A percentile compares a stretch with the other conserved stretches of the same genome.
These are phyloP conservation scores for Dictyostelium citrinum DNA, from an alignment of 78 protist species.

Conservation along the genomic window DNA sequence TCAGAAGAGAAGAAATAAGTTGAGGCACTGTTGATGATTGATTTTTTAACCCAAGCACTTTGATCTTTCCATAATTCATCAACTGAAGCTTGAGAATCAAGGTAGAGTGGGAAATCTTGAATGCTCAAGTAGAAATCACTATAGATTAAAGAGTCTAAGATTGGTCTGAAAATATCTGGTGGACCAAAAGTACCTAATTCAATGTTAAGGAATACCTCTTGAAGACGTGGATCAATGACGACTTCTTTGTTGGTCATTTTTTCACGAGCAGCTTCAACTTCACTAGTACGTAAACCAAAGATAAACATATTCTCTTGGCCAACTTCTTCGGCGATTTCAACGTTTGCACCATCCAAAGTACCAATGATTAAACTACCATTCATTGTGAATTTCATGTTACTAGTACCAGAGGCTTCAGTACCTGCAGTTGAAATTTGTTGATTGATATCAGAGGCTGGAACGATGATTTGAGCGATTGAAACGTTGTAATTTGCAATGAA, in stretches of 20 bases:
- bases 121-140: slow-evolving; percentile 86
- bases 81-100: slow-evolving; percentile 76
- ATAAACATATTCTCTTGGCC: slow-evolving; percentile 89
- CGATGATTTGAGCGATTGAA: slow-evolving; percentile 93
- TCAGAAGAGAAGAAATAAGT: slow-evolving; percentile 93
- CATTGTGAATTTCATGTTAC: slow-evolving; percentile 95
- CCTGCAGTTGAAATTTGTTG: slow-evolving; percentile 98
- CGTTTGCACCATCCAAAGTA: slow-evolving; percentile 97
- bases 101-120: slow-evolving; percentile 87
- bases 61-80: slow-evolving; percentile 64
- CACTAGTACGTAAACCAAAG: slow-evolving; percentile 83
- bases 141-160: slow-evolving; percentile 70
- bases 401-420: slow-evolving; percentile 96
- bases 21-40: slow-evolving; percentile 74
- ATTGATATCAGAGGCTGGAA: slow-evolving; percentile 95
- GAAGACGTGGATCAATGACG: slow-evolving; percentile 72
- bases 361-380: slow-evolving; percentile 95
- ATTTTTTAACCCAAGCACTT: slow-evolving; percentile 67
- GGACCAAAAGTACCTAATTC: slow-evolving; percentile 85
- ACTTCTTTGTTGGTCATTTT: slow-evolving; percentile 67
- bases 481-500: slow-evolving; percentile 95
- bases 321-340: slow-evolving; percentile 92
- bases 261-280: slow-evolving; percentile 74
- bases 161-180: slow-evolving; percentile 35
- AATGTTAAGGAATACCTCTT: slow-evolving; percentile 77